A percentile compares a stretch with the other conserved stretches of the same genome.
Evolutionary conservation across 352 stramenopile genomes (phyloP).

Genomic region (Albugo candida): DNA sequence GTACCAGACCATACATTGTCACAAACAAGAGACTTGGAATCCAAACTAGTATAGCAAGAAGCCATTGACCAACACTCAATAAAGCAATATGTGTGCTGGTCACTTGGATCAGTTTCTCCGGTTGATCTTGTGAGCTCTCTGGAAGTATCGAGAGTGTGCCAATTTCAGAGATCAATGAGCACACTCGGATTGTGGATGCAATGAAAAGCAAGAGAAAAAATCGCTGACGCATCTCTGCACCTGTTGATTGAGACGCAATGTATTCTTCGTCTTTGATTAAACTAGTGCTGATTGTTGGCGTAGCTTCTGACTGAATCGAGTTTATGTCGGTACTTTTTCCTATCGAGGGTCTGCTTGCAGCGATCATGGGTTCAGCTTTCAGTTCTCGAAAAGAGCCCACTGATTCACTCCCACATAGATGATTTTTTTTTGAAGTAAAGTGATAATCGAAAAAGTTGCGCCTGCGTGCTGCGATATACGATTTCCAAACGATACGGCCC

Average conservation of each 20-base stretch:
- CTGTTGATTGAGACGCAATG: slow-evolving; percentile 32
- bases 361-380: background rate
- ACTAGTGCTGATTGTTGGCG: slow-evolving; percentile 13
- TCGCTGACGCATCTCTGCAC: slow-evolving; percentile 49
- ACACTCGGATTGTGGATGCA: slow-evolving; percentile 34
- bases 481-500: slow-evolving; percentile 24
- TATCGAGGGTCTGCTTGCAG: background rate
- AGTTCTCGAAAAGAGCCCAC: slow-evolving; percentile 2
- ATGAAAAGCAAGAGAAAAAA: slow-evolving; percentile 62
- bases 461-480: slow-evolving; percentile 17
- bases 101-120: background rate
- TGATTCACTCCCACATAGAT: no score
- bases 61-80: slow-evolving; percentile 14
- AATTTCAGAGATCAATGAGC: slow-evolving; percentile 37
- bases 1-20: slow-evolving; percentile 65
- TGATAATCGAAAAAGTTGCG: no score
- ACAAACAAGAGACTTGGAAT: slow-evolving; percentile 67
- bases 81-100: slow-evolving; percentile 18
- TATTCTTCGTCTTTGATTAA: slow-evolving; percentile 30
- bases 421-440: no score
- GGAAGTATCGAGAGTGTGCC: slow-evolving; percentile 16
- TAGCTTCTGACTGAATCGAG: slow-evolving; percentile 4
- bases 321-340: slow-evolving; percentile 3
- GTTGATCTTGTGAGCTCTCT: background rate
- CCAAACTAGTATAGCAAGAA: slow-evolving; percentile 49